Evolutionary conservation across 345 rosid genomes (phyloP), one percentile per base, ranked within the genome.

Genomic region (Camelina hispida): DNA sequence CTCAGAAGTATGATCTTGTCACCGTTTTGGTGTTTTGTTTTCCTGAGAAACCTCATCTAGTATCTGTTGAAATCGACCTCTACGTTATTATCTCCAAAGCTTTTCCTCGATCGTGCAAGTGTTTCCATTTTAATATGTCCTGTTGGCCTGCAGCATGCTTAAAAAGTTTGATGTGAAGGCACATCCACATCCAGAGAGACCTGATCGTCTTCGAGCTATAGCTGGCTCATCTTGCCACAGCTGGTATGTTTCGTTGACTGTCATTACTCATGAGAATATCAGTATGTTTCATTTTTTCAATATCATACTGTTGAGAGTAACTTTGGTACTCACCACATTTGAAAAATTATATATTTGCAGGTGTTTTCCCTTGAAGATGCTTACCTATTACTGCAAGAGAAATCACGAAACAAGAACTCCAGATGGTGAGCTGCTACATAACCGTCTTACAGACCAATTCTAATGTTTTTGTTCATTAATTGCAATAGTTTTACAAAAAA

Each of bases 151-250:
- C n/a, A n/a, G 68, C 73, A 83, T 84, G 87, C 81, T 83, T 80
- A 83, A 72, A 59, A 81, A 95, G 99, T 81, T 86, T 37, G 87
- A 89, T 82, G 84, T 80, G 86, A 95, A 90, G 83, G 82, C 97
- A 37, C 96, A 85, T 64, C 99, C 96, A 44, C 99, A 95, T 78
- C 97, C 97, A 4, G 98, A 95, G 86, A 88, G 99, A 85, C 91
- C 98, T 34, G 92, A 95, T 77, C 93, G 98, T 71, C 94, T 95
- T 81, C 98, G 86, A 84, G 98, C 94, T 84, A 90, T 95, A 80
- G 91, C 93, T 73, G n/a, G 93, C 98, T 68, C 84, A 97, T 83
- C 96, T 95, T 78, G 88, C 91, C 73, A 77, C 89, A 77, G 97
- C 99, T 75, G 99, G 98, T 91, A 88, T 61, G 79, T 61, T 30